Evolutionary conservation across 768 basidiomycete genomes (phyloP).

Genomic region (Pisolithus orientalis): DNA sequence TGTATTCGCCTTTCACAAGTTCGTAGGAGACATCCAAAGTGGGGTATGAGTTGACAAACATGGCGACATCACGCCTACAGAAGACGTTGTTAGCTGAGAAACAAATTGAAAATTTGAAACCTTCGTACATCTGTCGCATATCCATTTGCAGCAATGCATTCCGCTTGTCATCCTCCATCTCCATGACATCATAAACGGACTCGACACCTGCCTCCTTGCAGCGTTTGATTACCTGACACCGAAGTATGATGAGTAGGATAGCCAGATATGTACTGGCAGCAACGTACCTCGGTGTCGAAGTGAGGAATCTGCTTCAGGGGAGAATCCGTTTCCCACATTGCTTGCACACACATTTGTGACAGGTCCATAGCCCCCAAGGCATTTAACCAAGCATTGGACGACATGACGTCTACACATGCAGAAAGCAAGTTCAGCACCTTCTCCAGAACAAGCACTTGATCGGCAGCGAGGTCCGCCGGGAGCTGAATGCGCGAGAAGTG

Average conservation of each 20-base stretch:
- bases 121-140: slow-evolving; percentile 72
- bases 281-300: slow-evolving; percentile 77
- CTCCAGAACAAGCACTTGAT: slow-evolving; percentile 81
- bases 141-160: slow-evolving; percentile 81
- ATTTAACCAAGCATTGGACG: slow-evolving; percentile 91
- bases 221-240: slow-evolving; percentile 63
- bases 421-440: slow-evolving; percentile 89
- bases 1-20: slow-evolving; percentile 82
- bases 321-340: slow-evolving; percentile 95
- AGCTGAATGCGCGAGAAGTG: slow-evolving; percentile 93
- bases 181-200: slow-evolving; percentile 96
- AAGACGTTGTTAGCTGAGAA: not conserved
- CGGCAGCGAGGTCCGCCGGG: slow-evolving; percentile 89
- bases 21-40: slow-evolving; percentile 89
- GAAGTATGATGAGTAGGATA: slow-evolving; percentile 1
- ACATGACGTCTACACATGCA: slow-evolving; percentile 97
- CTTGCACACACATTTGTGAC: slow-evolving; percentile 98
- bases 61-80: slow-evolving; percentile 85
- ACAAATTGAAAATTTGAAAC: not conserved
- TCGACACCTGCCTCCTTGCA: slow-evolving; percentile 80
- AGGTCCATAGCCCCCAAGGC: slow-evolving; percentile 97
- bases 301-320: slow-evolving; percentile 95
- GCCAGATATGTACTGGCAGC: slow-evolving; percentile 7
- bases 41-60: slow-evolving; percentile 94
- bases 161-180: slow-evolving; percentile 91